A percentile compares a stretch with the other conserved stretches of the same genome.
Evolutionary conservation across 1,284 basidiomycete genomes (phyloP).

Genomic region (Ceratobasidium theobromae): DNA sequence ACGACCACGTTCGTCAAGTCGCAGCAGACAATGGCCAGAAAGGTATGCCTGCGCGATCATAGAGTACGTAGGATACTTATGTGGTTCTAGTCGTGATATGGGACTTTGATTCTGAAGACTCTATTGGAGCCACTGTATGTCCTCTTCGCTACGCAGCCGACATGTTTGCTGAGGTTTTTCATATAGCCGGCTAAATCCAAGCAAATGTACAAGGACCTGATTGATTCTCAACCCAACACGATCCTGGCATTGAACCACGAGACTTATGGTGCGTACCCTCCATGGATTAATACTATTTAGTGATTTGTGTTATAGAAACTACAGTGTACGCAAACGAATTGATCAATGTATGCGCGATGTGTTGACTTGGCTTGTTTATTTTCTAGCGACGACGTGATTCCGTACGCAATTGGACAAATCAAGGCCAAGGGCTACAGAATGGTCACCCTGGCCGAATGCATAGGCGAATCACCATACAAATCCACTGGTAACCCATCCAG

Average conservation of each 20-base stretch:
- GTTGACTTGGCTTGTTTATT: too few species aligned
- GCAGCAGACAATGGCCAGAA: slow-evolving; percentile 1
- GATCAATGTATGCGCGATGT: too few species aligned
- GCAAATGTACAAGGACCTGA: background rate
- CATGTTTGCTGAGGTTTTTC: background rate
- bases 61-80: too few species aligned
- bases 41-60: background rate
- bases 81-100: slow-evolving; percentile 35
- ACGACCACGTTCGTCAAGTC: slow-evolving; percentile 7
- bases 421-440: slow-evolving; percentile 27
- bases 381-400: slow-evolving; percentile 5
- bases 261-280: slow-evolving; percentile 14
- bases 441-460: slow-evolving; percentile 31
- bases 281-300: too few species aligned
- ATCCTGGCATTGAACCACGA: slow-evolving; percentile 36
- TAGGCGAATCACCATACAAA: slow-evolving; percentile 12
- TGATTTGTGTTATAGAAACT: too few species aligned
- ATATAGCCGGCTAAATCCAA: background rate
- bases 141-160: background rate
- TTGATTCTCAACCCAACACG: background rate
- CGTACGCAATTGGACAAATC: slow-evolving; percentile 10
- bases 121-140: background rate
- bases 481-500: background rate
- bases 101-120: slow-evolving; percentile 38
- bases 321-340: too few species aligned